Evolutionary conservation across 805 yeast species (phyloP).

Genomic region (Candida ortonii): DNA sequence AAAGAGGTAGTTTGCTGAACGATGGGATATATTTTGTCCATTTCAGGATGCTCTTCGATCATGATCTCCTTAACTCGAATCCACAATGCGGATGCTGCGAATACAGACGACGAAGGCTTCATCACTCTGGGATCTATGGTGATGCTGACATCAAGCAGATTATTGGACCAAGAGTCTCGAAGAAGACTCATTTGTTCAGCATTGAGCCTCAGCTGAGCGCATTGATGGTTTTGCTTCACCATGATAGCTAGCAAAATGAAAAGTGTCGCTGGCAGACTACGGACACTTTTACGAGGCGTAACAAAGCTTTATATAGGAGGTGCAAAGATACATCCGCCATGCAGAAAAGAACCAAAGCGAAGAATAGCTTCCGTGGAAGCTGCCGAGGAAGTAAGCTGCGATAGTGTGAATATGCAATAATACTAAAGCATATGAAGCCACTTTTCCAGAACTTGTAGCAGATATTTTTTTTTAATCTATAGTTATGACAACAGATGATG

Average conservation of each 20-base stretch:
- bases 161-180: constrained; percentile 15
- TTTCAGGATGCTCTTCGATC: constrained; percentile 48
- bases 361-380: no score
- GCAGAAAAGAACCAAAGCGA: no score
- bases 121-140: constrained; percentile 3
- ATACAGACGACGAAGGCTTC: constrained; percentile 31
- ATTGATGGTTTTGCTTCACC: background rate
- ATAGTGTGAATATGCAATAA: no score
- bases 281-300: no score
- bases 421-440: no score
- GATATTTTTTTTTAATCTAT: no score
- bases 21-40: constrained; percentile 60
- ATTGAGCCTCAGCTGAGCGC: constrained; percentile 9
- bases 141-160: constrained; percentile 5
- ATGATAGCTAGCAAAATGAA: background rate
- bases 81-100: constrained; percentile 57
- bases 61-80: constrained; percentile 65
- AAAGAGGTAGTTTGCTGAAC: constrained; percentile 68
- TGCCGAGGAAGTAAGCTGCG: no score
- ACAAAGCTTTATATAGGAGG: no score
- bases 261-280: no score
- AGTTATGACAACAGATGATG: no score
- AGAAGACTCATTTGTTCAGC: constrained; percentile 13
- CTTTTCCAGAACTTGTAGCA: no score
- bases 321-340: no score